Evolutionary conservation across 805 yeast genomes (phyloP).

Genomic region (Vanderwaltozyma polyspora): DNA sequence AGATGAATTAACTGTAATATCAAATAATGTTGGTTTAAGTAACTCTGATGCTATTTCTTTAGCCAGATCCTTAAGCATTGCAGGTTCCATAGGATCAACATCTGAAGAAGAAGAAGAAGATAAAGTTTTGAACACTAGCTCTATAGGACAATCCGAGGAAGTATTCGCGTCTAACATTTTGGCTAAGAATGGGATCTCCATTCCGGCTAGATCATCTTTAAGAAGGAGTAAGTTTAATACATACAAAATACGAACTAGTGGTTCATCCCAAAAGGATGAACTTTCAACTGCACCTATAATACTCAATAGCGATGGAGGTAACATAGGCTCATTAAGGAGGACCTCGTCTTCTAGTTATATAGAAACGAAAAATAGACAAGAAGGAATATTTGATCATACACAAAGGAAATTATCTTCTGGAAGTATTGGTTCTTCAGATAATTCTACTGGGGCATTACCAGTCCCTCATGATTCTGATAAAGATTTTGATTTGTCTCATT

Average conservation of each 20-base stretch:
- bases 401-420: background rate
- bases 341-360: background rate
- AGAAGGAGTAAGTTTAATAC: slow-evolving; percentile 40
- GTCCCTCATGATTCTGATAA: background rate
- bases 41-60: slow-evolving; percentile 71
- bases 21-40: slow-evolving; percentile 64
- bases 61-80: slow-evolving; percentile 65
- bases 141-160: background rate
- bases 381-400: background rate
- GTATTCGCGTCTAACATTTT: slow-evolving; percentile 24
- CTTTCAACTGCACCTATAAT: background rate
- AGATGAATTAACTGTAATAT: slow-evolving; percentile 57
- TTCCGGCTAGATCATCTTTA: slow-evolving; percentile 23
- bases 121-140: background rate
- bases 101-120: background rate
- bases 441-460: background rate
- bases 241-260: slow-evolving; percentile 31
- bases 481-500: slow-evolving; percentile 1
- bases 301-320: background rate
- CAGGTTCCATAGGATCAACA: slow-evolving; percentile 9
- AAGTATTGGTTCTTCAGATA: background rate
- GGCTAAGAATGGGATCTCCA: slow-evolving; percentile 12
- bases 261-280: background rate
- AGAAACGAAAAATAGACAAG: background rate
- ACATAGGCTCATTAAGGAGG: background rate